Conservation (phyloP, 192 early-diverging fungal genomes). For the Coemansia sp. region DNA sequence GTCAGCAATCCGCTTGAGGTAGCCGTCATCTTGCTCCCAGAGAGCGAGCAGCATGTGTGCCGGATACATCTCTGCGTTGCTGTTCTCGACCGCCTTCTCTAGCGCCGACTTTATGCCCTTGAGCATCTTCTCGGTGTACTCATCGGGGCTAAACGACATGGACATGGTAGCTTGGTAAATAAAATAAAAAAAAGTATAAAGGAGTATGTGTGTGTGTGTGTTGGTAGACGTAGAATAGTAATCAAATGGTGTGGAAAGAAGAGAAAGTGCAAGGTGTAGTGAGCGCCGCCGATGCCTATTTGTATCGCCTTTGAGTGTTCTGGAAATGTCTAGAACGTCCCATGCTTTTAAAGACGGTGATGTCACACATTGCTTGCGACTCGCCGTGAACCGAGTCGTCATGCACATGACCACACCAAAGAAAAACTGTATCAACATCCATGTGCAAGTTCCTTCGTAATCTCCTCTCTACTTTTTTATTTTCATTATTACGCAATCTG, state of each 20-base stretch:
- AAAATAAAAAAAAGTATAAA: not conserved
- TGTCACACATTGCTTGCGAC: not conserved
- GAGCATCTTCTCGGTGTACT: constrained; percentile 89
- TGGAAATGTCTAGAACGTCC: too few relatives aligned
- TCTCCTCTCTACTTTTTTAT: not conserved
- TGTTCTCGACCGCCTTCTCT: constrained; percentile 73
- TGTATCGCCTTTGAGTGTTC: too few relatives aligned
- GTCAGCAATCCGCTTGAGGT: constrained; percentile 75
- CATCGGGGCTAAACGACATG: constrained; percentile 62
- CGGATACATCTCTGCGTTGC: constrained; percentile 77
- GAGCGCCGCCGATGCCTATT: too few relatives aligned
- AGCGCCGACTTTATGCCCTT: constrained; percentile 66
- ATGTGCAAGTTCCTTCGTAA: not conserved
- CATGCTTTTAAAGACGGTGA: not conserved
- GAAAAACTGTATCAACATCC: not conserved
- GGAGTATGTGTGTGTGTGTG: too few relatives aligned
- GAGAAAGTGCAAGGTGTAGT: not conserved
- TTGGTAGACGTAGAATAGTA: too few relatives aligned
- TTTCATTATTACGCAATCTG: not conserved
- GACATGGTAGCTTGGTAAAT: not conserved
- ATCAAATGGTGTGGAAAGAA: not conserved
- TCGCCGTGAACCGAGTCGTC: not conserved
- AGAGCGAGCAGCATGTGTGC: constrained; percentile 81
- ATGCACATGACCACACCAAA: not conserved
- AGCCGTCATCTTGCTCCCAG: constrained; percentile 80